phyloP scores from a whole-genome alignment of 768 basidiomycete species.

The Tremella fuciformis region DNA sequence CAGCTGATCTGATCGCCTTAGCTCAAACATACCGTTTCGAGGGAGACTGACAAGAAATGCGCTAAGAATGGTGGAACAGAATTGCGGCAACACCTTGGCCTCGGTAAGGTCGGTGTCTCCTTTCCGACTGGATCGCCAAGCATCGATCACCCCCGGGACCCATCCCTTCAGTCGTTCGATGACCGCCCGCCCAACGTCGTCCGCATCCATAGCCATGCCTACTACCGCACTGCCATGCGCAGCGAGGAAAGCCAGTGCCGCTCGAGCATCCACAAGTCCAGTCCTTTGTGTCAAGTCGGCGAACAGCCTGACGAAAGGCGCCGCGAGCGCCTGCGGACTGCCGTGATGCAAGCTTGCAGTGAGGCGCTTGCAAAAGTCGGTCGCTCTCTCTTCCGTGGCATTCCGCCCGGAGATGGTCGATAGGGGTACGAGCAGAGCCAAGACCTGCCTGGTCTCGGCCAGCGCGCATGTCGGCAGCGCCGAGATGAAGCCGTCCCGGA shows the following conservation, averaged over 20 bases:
- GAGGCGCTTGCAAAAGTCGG: constrained; percentile 14
- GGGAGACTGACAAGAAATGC: constrained; percentile 16
- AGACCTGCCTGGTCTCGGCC: constrained; percentile 19
- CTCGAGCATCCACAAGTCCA: constrained; percentile 18
- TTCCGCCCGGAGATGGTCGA: constrained; percentile 25
- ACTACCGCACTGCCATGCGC: constrained; percentile 24
- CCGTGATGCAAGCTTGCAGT: constrained; percentile 14
- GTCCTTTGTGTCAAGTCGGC: constrained; percentile 12
- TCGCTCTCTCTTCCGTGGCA: constrained; percentile 16
- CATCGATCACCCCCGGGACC: constrained; percentile 11
- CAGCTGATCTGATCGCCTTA: neutral
- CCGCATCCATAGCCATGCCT: constrained; percentile 11
- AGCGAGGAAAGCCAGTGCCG: constrained; percentile 19
- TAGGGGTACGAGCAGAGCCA: constrained; percentile 23
- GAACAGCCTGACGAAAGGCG: constrained; percentile 20
- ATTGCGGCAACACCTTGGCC: constrained; percentile 9
- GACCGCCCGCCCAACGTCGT: constrained; percentile 14
- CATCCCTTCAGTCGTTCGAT: constrained; percentile 19
- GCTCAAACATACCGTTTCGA: neutral
- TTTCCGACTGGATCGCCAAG: constrained; percentile 7
- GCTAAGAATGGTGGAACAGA: constrained; percentile 2
- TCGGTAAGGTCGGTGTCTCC: constrained; percentile 14
- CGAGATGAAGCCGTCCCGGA: constrained; percentile 30
- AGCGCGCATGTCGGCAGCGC: constrained; percentile 11
- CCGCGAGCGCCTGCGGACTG: constrained; percentile 4